phyloP scores from a whole-genome alignment of 2,329 filamentous ascomycete species.

The Apiospora phragmitis region DNA sequence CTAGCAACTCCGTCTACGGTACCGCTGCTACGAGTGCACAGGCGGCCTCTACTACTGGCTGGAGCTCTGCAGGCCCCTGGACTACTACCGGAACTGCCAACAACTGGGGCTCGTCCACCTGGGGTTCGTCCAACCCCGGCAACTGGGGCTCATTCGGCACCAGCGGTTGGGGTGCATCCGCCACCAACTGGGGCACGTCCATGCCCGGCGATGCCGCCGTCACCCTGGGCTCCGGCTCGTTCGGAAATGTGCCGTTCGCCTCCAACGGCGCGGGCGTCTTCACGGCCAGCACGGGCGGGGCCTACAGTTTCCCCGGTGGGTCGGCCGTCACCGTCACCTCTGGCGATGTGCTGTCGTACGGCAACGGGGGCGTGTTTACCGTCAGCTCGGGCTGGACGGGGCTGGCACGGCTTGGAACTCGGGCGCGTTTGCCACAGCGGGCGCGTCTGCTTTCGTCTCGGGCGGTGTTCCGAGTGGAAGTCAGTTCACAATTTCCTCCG shows the following conservation, averaged over 20 bases:
- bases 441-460: background rate
- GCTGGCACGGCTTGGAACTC: background rate
- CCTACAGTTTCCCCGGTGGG: background rate
- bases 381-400: background rate
- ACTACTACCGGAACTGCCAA: background rate
- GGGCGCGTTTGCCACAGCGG: background rate
- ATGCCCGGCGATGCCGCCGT: background rate
- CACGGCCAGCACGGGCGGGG: background rate
- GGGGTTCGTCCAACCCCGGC: background rate
- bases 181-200: background rate
- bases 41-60: background rate
- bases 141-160: background rate
- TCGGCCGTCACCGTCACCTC: background rate
- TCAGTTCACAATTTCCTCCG: background rate
- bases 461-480: background rate
- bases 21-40: background rate
- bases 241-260: background rate
- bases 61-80: background rate
- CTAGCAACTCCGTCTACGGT: background rate
- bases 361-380: background rate
- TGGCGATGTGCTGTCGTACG: background rate
- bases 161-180: background rate
- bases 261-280: background rate
- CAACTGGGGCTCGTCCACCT: background rate
- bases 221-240: background rate